Evolutionary conservation across 2,329 filamentous ascomycete species (phyloP).

Genomic region (Orbilia quercus): DNA sequence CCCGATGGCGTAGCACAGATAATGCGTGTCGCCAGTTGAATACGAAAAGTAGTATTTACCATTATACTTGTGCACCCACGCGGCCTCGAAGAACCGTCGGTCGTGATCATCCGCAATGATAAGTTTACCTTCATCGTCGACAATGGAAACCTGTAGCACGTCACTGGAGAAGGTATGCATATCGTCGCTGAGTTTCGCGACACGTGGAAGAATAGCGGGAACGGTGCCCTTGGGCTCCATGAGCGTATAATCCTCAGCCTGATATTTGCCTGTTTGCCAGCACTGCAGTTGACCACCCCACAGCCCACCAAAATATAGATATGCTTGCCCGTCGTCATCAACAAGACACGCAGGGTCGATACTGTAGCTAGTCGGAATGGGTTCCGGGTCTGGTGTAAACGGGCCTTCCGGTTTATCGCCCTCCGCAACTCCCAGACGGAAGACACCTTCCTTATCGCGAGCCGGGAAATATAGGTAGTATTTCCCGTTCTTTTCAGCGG

Average conservation of each 20-base stretch:
- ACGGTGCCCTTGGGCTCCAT: constrained; percentile 71
- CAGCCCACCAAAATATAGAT: constrained; percentile 80
- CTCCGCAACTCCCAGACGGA: constrained; percentile 79
- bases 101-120: constrained; percentile 77
- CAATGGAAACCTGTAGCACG: constrained; percentile 72
- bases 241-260: constrained; percentile 68
- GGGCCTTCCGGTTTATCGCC: constrained; percentile 74
- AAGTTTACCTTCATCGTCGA: constrained; percentile 72
- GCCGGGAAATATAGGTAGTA: constrained; percentile 84
- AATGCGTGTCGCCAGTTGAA: constrained; percentile 82
- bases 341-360: constrained; percentile 82
- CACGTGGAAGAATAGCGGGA: constrained; percentile 74
- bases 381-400: constrained; percentile 73
- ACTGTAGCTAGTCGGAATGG: constrained; percentile 76
- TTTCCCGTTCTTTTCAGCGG: constrained; percentile 74
- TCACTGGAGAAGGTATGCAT: constrained; percentile 72
- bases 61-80: constrained; percentile 80
- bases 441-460: constrained; percentile 75
- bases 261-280: constrained; percentile 73
- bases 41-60: constrained; percentile 80
- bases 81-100: constrained; percentile 80
- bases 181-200: constrained; percentile 72
- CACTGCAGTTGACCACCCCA: constrained; percentile 86
- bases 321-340: constrained; percentile 73
- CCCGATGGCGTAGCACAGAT: constrained; percentile 75